phyloP scores from a whole-genome alignment of 2,329 filamentous ascomycete genomes.

The Trichoderma guizhouense region DNA sequence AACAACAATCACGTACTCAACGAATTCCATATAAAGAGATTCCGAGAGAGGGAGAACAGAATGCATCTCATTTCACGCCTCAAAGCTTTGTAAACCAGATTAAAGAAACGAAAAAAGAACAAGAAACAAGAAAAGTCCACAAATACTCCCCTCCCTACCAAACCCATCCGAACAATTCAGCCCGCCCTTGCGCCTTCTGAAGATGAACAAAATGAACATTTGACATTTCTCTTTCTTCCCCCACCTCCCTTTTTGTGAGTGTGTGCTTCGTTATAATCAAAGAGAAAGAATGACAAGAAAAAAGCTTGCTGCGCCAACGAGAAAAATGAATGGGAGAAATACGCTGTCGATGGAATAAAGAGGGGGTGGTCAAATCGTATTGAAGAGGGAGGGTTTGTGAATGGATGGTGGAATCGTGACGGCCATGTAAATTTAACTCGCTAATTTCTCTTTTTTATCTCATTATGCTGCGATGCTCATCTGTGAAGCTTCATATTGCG shows the following conservation, averaged over 20 bases:
- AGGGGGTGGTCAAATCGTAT: not conserved
- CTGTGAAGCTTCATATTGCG: constrained; percentile 12
- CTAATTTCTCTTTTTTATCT: not conserved
- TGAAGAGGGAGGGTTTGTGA: not conserved
- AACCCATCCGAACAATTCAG: not conserved
- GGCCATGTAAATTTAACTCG: not conserved
- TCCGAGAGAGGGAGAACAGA: not conserved
- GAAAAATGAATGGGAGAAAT: not conserved
- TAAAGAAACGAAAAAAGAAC: not conserved
- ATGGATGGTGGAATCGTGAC: not conserved
- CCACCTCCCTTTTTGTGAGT: not conserved
- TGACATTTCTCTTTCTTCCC: not conserved
- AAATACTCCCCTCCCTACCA: not conserved
- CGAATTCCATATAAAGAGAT: not conserved
- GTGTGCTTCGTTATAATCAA: not conserved
- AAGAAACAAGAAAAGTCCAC: not conserved
- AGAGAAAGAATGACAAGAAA: not conserved
- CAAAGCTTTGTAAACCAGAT: not conserved
- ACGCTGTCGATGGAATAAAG: not conserved
- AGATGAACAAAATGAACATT: not conserved
- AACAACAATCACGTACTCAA: not conserved
- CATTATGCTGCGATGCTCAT: constrained; percentile 8
- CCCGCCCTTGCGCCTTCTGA: constrained; percentile 2
- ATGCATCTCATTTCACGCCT: not conserved
- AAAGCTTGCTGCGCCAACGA: not conserved